A percentile compares a stretch with the other conserved stretches of the same genome.
These are phyloP conservation scores for Monilinia laxa DNA, from an alignment of 2,329 filamentous ascomycete genomes.

Conservation along the genomic window DNA sequence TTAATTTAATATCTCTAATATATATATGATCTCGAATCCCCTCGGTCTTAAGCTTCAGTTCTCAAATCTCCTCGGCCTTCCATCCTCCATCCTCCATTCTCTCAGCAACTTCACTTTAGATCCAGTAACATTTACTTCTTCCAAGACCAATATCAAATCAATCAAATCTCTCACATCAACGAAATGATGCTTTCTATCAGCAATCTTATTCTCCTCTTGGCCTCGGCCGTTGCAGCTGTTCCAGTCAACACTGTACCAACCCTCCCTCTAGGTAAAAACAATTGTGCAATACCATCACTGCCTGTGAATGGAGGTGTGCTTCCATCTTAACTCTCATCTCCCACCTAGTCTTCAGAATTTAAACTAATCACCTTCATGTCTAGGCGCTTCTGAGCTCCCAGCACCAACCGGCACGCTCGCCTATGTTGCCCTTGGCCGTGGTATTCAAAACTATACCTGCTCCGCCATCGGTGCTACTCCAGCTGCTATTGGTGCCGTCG, in stretches of 20 bases:
- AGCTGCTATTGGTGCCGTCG: conserved; percentile 36
- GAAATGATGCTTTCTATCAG: conserved; percentile 6
- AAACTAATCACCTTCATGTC: conserved; percentile 6
- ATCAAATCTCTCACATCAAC: not conserved
- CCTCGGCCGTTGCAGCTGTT: conserved; percentile 10
- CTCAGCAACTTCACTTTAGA: not conserved
- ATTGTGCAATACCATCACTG: conserved; percentile 4
- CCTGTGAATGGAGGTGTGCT: conserved; percentile 18
- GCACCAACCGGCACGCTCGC: conserved; percentile 33
- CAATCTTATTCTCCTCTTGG: conserved; percentile 6
- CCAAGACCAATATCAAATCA: too few species aligned
- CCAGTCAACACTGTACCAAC: not conserved
- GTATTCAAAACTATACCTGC: conserved; percentile 41
- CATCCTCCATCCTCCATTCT: not conserved
- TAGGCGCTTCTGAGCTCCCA: conserved; percentile 34
- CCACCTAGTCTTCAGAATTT: not conserved
- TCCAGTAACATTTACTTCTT: not conserved
- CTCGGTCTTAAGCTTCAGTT: not conserved
- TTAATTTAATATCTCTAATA: not conserved
- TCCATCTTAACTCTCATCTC: not conserved
- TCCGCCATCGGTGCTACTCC: conserved; percentile 27
- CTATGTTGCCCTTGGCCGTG: conserved; percentile 39
- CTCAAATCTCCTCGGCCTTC: not conserved
- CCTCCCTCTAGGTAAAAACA: not conserved
- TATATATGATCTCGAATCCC: not conserved